Conservation (phyloP, 2,329 filamentous ascomycete genomes). For the Aplosporella prunicola region DNA sequence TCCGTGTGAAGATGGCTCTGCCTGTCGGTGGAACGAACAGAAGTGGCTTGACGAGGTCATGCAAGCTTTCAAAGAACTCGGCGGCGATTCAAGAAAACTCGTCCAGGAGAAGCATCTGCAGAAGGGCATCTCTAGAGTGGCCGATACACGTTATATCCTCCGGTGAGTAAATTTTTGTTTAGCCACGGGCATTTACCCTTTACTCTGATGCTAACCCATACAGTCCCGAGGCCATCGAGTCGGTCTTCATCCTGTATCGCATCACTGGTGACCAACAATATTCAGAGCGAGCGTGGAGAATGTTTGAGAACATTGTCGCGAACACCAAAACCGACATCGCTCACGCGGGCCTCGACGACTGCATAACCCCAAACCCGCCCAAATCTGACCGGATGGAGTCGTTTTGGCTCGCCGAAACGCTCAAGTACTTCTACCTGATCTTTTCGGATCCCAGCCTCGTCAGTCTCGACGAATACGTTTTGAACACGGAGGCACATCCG, state of each 20-base stretch:
- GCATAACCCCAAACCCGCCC: constrained; percentile 26
- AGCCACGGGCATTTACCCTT: too few relatives aligned
- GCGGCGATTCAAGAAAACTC: neutral
- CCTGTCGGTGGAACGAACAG: constrained; percentile 46
- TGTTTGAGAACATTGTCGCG: constrained; percentile 37
- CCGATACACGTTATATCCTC: neutral
- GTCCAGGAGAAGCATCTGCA: neutral
- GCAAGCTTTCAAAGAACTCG: neutral
- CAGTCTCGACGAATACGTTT: constrained; percentile 38
- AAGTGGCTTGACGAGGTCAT: constrained; percentile 36
- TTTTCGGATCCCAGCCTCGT: constrained; percentile 35
- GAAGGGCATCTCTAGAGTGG: neutral
- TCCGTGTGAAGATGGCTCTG: constrained; percentile 33
- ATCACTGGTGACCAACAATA: constrained; percentile 45
- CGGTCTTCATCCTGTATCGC: constrained; percentile 50
- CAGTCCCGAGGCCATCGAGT: constrained; percentile 49
- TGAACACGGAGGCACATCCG: constrained; percentile 23
- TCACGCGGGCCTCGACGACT: constrained; percentile 36
- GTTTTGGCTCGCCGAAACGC: constrained; percentile 42
- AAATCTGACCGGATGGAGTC: constrained; percentile 38
- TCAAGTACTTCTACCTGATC: constrained; percentile 41
- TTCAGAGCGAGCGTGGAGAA: constrained; percentile 39
- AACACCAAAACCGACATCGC: constrained; percentile 35
- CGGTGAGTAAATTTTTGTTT: neutral
- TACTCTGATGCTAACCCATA: neutral